Evolutionary conservation across 352 stramenopile species (phyloP), one percentile per base, ranked within the genome.

Genomic region (Phytophthora lateralis): DNA sequence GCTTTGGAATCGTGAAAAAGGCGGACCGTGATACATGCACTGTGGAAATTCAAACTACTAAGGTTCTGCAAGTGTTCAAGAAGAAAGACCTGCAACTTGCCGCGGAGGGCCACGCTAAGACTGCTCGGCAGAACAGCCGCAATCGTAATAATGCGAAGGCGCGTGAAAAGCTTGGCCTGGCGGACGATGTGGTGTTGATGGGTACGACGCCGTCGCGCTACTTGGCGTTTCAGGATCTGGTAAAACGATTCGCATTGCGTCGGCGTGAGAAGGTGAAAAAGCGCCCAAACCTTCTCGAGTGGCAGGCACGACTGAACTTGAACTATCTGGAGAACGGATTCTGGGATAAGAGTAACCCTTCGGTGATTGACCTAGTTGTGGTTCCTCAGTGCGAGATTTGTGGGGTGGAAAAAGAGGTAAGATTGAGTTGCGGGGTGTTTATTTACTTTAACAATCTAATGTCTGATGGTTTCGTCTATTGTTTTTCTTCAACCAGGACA

Each of bases 61-160:
- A 91, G 24, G 70, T 91, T 2, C 53, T 96, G 7, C 89, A 90
- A 54, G 71, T 91, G 21, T 96, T 93, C 60, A 93, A 93, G 63
- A 94, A 94, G 69, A 91, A 91, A 53, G 85, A 96, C n/a, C 68
- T 96, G 8, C 72, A 91, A 52, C 71, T 96, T 32, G 68, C 90
- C 14, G 78, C 81, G 61, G 86, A 91, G 11, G 71, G 82, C 11
- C 43, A 78, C 10, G 49, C 66, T 18, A 88, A 90, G 53, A 80
- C 63, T 30, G 80, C 70, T 55, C 75, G 85, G 2, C 66, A 80
- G 35, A 80, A 75, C 38, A 80, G 69, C 34, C 75, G 80, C 24
- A 89, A 80, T 42, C 82, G 83, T 24, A 90, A 91, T 57, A 84
- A 86, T 50, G 71, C 74, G 8, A 92, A 93, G 47, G 76, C 75